phyloP scores from a whole-genome alignment of 2,329 filamentous ascomycete species.

The Penicillium sp. region DNA sequence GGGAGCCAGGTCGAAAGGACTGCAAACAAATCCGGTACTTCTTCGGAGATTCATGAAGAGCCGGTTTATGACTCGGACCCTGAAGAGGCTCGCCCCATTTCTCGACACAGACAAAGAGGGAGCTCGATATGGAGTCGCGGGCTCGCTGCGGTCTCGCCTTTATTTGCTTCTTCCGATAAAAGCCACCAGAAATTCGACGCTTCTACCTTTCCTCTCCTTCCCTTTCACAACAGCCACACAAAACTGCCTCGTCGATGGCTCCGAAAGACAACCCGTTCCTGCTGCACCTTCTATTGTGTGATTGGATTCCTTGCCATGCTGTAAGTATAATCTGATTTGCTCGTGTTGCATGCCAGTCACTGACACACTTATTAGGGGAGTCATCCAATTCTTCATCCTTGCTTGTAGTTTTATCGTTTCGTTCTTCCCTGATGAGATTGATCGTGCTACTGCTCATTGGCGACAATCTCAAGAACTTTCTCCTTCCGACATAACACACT shows the following conservation, averaged over 20 bases:
- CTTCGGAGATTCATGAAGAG: conserved; percentile 1
- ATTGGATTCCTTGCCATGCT: conserved; percentile 39
- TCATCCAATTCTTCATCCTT: conserved; percentile 48
- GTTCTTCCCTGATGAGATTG: conserved; percentile 50
- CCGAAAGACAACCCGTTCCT: conserved; percentile 21
- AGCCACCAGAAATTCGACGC: background rate
- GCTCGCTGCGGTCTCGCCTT: conserved; percentile 18
- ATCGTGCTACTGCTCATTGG: conserved; percentile 47
- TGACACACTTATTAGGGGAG: conserved; percentile 36
- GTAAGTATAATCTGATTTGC: conserved; percentile 28
- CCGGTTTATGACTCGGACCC: background rate
- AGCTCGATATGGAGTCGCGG: conserved; percentile 19
- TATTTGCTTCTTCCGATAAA: conserved; percentile 12
- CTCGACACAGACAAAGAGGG: background rate
- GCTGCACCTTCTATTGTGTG: conserved; percentile 27
- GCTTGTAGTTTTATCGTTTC: conserved; percentile 43
- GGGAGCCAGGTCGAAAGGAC: background rate
- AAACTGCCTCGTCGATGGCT: conserved; percentile 22
- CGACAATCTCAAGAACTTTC: conserved; percentile 43
- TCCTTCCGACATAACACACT: conserved; percentile 43
- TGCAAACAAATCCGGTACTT: background rate
- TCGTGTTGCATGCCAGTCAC: background rate
- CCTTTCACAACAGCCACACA: conserved; percentile 2
- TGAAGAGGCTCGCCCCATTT: conserved; percentile 3
- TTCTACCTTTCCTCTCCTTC: conserved; percentile 18